Evolutionary conservation across 768 basidiomycete species (phyloP).

Genomic region (Pleurotus djamor): DNA sequence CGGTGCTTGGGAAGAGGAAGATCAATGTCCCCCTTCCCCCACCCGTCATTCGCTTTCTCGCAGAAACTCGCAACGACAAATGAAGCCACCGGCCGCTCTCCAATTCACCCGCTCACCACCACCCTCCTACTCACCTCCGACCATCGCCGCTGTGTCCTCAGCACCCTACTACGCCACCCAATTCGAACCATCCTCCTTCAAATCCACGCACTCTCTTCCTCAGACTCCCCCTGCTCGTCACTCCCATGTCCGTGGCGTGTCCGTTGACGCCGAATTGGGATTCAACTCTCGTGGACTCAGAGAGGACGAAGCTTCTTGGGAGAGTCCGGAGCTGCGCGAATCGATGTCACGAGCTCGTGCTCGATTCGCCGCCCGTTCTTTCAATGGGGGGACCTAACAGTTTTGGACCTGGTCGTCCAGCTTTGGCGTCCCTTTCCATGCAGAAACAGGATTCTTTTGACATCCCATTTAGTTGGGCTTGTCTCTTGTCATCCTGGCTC

Average conservation of each 20-base stretch:
- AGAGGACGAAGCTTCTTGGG: slow-evolving; percentile 52
- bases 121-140: slow-evolving; percentile 14
- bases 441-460: neutral
- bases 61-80: slow-evolving; percentile 18
- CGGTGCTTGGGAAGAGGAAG: slow-evolving; percentile 75
- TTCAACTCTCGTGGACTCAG: slow-evolving; percentile 17
- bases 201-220: slow-evolving; percentile 14
- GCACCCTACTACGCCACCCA: slow-evolving; percentile 29
- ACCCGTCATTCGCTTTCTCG: slow-evolving; percentile 19
- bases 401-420: neutral
- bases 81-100: slow-evolving; percentile 19
- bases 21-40: slow-evolving; percentile 18
- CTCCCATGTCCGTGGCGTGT: slow-evolving; percentile 22
- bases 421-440: neutral
- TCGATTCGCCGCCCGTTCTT: slow-evolving; percentile 16
- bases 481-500: neutral
- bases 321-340: slow-evolving; percentile 66
- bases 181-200: slow-evolving; percentile 26
- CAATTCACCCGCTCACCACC: slow-evolving; percentile 14
- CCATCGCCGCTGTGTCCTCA: slow-evolving; percentile 21
- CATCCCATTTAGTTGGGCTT: neutral
- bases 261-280: slow-evolving; percentile 29
- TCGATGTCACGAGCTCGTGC: slow-evolving; percentile 71
- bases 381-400: slow-evolving; percentile 11
- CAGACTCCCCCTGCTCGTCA: slow-evolving; percentile 14